phyloP scores from a whole-genome alignment of 2,329 filamentous ascomycete genomes.

The Ophiostoma australiae region DNA sequence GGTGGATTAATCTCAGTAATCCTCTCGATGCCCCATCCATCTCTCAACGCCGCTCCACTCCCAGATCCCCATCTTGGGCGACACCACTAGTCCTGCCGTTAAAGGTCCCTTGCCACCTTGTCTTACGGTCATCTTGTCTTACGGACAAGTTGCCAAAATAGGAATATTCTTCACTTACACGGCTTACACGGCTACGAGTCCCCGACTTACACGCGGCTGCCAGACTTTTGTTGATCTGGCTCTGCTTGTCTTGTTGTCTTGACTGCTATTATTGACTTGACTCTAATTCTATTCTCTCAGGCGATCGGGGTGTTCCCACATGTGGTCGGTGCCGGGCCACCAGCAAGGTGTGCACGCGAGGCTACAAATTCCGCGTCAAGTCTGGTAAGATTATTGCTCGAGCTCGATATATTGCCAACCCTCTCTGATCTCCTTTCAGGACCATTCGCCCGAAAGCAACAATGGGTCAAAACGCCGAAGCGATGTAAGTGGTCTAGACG shows the following conservation, averaged over 20 bases:
- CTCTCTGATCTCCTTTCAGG: slow-evolving; percentile 26
- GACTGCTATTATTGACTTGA: not conserved
- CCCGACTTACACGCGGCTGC: not conserved
- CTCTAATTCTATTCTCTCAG: slow-evolving; percentile 29
- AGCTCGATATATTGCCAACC: not conserved
- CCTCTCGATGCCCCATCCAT: not conserved
- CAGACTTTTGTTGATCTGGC: not conserved
- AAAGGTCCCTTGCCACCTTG: not conserved
- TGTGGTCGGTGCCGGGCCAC: slow-evolving; percentile 34
- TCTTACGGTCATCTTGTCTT: not conserved
- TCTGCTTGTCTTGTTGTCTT: not conserved
- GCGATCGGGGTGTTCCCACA: slow-evolving; percentile 37
- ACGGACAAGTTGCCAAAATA: slow-evolving; percentile 1
- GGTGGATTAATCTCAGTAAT: not conserved
- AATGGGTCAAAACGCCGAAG: slow-evolving; percentile 35
- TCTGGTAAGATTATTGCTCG: slow-evolving; percentile 26
- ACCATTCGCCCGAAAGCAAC: slow-evolving; percentile 32
- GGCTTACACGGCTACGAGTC: not conserved
- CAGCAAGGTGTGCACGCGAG: slow-evolving; percentile 32
- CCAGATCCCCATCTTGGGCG: not conserved
- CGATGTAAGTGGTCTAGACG: slow-evolving; percentile 26
- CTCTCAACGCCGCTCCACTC: not conserved
- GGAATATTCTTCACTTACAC: slow-evolving; percentile 8
- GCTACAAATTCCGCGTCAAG: slow-evolving; percentile 35
- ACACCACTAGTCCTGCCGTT: not conserved